These are phyloP conservation scores for Botryotinia narcissicola DNA, from an alignment of 2,329 filamentous ascomycete species.

Conservation along the genomic window DNA sequence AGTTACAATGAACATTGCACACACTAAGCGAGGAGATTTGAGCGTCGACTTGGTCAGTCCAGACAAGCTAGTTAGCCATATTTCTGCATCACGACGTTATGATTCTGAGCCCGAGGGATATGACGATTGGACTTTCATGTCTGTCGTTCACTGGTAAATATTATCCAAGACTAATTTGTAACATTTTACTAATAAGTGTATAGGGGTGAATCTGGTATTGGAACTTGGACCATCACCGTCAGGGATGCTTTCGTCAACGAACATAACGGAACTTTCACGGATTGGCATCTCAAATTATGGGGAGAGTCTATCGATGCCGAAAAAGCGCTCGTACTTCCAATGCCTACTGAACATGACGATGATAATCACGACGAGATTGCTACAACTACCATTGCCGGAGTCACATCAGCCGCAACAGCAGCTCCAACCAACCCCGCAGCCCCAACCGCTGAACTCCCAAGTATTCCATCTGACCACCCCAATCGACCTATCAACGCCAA, in stretches of 20 bases:
- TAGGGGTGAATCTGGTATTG: constrained; percentile 83
- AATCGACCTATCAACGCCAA: constrained; percentile 56
- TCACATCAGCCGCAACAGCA: constrained; percentile 43
- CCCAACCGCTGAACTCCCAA: constrained; percentile 31
- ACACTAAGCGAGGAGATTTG: constrained; percentile 82
- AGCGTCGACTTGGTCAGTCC: constrained; percentile 91
- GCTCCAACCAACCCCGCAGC: constrained; percentile 44
- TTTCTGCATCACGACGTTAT: constrained; percentile 69
- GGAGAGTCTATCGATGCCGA: constrained; percentile 78
- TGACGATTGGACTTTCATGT: constrained; percentile 98
- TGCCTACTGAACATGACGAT: constrained; percentile 82
- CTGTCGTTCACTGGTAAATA: constrained; percentile 85
- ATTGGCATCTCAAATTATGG: constrained; percentile 95
- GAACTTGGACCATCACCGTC: constrained; percentile 87
- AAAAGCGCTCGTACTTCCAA: constrained; percentile 71
- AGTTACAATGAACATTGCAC: constrained; percentile 93
- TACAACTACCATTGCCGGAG: constrained; percentile 59
- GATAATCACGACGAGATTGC: constrained; percentile 69
- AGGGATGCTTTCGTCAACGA: constrained; percentile 81
- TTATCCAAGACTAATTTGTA: neutral
- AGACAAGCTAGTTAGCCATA: constrained; percentile 74
- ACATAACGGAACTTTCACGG: constrained; percentile 72
- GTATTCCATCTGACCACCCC: constrained; percentile 60
- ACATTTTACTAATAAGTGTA: constrained; percentile 38
- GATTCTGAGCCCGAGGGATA: constrained; percentile 72